Conservation (phyloP, 306 rosid genomes). For the Dicorynia guianensis region DNA sequence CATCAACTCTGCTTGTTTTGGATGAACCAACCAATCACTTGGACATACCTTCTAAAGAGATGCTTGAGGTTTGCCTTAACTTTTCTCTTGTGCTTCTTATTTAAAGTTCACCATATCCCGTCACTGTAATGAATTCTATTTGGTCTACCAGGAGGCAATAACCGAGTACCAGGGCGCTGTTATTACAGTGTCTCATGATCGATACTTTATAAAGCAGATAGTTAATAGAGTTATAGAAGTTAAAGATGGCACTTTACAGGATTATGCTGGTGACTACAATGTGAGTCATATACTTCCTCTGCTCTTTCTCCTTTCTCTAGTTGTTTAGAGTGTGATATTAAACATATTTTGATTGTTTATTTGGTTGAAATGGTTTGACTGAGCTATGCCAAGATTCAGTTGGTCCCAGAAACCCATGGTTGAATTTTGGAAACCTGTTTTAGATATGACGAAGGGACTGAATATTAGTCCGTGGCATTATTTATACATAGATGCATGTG, state of each 20-base stretch:
- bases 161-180: conserved; percentile 83
- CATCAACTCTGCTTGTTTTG: conserved; percentile 84
- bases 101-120: conserved; percentile 22
- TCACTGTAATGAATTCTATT: conserved; percentile 34
- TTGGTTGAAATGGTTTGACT: conserved; percentile 35
- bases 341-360: not conserved
- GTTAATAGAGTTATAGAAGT: conserved; percentile 95
- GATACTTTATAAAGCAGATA: conserved; percentile 93
- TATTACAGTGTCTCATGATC: conserved; percentile 93
- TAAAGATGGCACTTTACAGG: conserved; percentile 72
- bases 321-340: conserved; percentile 1
- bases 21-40: conserved; percentile 99
- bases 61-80: conserved; percentile 80
- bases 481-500: too few relatives aligned
- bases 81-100: conserved; percentile 25
- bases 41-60: conserved; percentile 98
- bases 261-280: conserved; percentile 91
- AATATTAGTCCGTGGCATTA: too few relatives aligned
- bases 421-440: too few relatives aligned
- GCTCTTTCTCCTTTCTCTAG: conserved; percentile 1
- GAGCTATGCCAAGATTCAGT: not conserved
- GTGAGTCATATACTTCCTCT: conserved; percentile 55
- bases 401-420: not conserved
- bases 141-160: conserved; percentile 83
- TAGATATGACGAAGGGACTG: too few relatives aligned